These are phyloP conservation scores for Wickerhamomyces silvicola DNA, from an alignment of 805 yeast species.

Conservation along the genomic window DNA sequence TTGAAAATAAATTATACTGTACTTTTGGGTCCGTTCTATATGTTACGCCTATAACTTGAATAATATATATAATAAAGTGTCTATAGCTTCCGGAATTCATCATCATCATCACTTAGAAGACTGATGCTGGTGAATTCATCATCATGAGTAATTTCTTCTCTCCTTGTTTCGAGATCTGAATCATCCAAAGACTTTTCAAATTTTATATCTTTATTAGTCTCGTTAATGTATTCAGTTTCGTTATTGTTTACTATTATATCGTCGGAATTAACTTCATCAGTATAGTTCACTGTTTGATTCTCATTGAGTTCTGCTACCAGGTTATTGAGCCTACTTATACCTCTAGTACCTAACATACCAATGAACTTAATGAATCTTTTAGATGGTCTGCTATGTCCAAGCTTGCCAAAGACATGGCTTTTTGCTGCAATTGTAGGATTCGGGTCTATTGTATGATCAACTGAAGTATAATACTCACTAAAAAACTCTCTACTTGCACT, in stretches of 20 bases:
- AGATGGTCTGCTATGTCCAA: conserved; percentile 9
- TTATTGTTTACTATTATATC: conserved; percentile 4
- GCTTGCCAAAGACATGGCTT: conserved; percentile 7
- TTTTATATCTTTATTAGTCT: neutral
- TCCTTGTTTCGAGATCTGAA: conserved; percentile 1
- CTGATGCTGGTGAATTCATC: conserved; percentile 8
- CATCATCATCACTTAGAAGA: conserved; percentile 7
- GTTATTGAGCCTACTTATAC: conserved; percentile 7
- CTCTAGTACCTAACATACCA: conserved; percentile 4
- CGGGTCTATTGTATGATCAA: conserved; percentile 1
- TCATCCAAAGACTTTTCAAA: neutral
- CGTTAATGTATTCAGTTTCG: neutral
- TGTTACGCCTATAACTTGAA: too few relatives aligned
- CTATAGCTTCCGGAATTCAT: conserved; percentile 3
- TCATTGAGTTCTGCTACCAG: conserved; percentile 5
- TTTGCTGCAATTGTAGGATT: conserved; percentile 11
- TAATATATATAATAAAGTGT: too few relatives aligned
- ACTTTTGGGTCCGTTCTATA: too few relatives aligned
- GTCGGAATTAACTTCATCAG: conserved; percentile 1
- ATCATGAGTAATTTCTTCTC: conserved; percentile 8
- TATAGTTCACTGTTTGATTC: neutral
- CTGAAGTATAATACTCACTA: conserved; percentile 7
- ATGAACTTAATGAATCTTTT: conserved; percentile 11
- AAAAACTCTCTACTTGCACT: conserved; percentile 14
- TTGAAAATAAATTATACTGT: too few relatives aligned